Evolutionary conservation across 2,329 filamentous ascomycete species (phyloP), one percentile per base, ranked within the genome.

Genomic region (Graphilbum ipis-grandicollis): DNA sequence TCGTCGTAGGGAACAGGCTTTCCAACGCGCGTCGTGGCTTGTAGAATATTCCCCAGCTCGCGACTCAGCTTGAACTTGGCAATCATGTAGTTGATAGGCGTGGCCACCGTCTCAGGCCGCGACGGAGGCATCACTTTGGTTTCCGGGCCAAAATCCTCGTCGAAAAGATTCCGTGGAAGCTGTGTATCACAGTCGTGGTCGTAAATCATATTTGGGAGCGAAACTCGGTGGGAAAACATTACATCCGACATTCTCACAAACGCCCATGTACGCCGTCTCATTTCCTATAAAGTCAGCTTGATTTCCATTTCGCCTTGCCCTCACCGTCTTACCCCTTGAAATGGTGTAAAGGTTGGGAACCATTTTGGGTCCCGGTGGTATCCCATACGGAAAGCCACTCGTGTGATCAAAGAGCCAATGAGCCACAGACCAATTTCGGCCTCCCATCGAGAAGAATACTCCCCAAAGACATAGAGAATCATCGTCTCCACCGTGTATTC

Each of bases 401-500:
- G 57, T 49, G 68, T 70, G 37, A 68, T 63, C 42, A 70, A 47
- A 9, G 66, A 64, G 55, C 58, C 56, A 42, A 74, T 68, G 43
- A 74, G 51, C 65, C 68, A 74, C 14, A 82, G 57, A 4, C 75
- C 71, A 21, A 78, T 57, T 48, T 86, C 80, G 5, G 79, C 75
- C 52, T 86, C 80, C 65, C 73, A 75, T 31, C 76, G 71, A 12
- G 74, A 71, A 9, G 75, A 73, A 48, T 80, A 79, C 51, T 88
- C 81, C 34, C 79, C 76, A 47, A 83, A 76, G 12, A 83, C 60
- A 48, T 86, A 83, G 22, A 86, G 62, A 32, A 84, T 60, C 52
- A 86, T 66, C 0, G 80, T 81, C 53, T 88, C 81, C n/a, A 86
- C 66, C 8, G 80, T 83, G 52, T 82, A 71, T 41, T 77, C 71